phyloP scores from a whole-genome alignment of 805 yeast species.

The Saccharomycopsis capsularis region DNA sequence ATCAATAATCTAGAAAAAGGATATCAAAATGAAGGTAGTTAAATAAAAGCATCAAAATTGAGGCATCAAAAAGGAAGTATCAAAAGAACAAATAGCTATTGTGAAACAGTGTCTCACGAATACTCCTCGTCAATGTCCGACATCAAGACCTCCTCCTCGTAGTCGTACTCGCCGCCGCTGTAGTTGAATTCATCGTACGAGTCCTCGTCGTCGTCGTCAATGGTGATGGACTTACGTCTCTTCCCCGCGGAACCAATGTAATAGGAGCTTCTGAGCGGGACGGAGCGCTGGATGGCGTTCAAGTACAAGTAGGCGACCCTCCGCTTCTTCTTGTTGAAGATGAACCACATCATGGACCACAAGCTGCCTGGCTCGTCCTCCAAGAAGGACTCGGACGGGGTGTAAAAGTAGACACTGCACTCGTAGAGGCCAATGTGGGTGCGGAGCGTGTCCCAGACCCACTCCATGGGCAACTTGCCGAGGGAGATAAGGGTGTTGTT shows the following conservation, averaged over 20 bases:
- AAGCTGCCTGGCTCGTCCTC: conserved; percentile 57
- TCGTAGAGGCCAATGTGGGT: conserved; percentile 66
- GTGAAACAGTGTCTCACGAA: no score
- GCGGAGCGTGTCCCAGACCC: conserved; percentile 87
- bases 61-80: background rate
- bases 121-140: conserved; percentile 22
- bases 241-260: conserved; percentile 10
- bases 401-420: conserved; percentile 31
- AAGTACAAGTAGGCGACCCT: conserved; percentile 83
- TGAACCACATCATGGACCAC: conserved; percentile 85
- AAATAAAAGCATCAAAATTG: background rate
- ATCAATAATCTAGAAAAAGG: background rate
- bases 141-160: conserved; percentile 18
- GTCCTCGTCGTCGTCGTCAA: conserved; percentile 15
- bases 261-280: conserved; percentile 18
- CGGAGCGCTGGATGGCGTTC: conserved; percentile 35
- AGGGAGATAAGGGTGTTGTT: conserved; percentile 69
- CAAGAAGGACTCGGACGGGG: conserved; percentile 48
- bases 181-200: conserved; percentile 9
- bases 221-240: conserved; percentile 19
- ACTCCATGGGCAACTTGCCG: conserved; percentile 49
- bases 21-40: background rate
- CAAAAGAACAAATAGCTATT: background rate
- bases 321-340: conserved; percentile 84
- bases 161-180: background rate